Base-by-base conservation (phyloP, 2,329 filamentous ascomycete genomes). In the Arthrobotrys sinensis region DNA sequence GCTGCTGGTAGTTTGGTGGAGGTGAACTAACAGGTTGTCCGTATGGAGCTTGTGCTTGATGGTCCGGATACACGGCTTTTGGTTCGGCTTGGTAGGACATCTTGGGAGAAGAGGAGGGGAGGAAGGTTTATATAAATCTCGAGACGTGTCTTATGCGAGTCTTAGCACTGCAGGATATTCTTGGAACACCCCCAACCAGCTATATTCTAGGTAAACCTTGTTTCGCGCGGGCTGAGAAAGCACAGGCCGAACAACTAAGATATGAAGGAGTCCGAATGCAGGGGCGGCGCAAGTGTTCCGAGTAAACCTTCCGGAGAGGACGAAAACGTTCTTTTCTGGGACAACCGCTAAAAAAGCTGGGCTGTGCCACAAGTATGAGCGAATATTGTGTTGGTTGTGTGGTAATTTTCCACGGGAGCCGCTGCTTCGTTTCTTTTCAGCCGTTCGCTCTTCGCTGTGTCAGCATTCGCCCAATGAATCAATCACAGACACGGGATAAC, bases 61-160 rank as follows among this genome's bases (percentile, higher is more conserved):
- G 57, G 16, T 73, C 60, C 21, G 60, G 69, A 32, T 55, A 65
- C 4, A 34, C 19, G 10, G 67, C 14, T 24, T 64, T 72, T 24
- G 50, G 60, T 36, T 72, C 68, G 4, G 32, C 5, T n/a, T 60
- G 60, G 6, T 73, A 73, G 3, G 69, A 65, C 69, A 73, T 73
- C 16, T 66, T 73, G 46, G 32, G 38, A 45, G 34, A 8, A 34
- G 19, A 53, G 16, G 53, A 16, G 55, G 36, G 28, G n/a, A 28
- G 21, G 45, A 57, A 71, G 69, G 60, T 66, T 73, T 73, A 73
- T 73, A 73, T 73, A 68, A 57, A 32, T 24, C 55, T 60, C 36
- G 36, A 24, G 36, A 43, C 43, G n/a, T 21, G 16, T 36, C 32
- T 21, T 57, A 38, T 57, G 12, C 5, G 8, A 32, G 14, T 57